A percentile compares a stretch with the other conserved stretches of the same genome.
phyloP scores from a whole-genome alignment of 2,329 filamentous ascomycete genomes.

The Alternaria sp. region DNA sequence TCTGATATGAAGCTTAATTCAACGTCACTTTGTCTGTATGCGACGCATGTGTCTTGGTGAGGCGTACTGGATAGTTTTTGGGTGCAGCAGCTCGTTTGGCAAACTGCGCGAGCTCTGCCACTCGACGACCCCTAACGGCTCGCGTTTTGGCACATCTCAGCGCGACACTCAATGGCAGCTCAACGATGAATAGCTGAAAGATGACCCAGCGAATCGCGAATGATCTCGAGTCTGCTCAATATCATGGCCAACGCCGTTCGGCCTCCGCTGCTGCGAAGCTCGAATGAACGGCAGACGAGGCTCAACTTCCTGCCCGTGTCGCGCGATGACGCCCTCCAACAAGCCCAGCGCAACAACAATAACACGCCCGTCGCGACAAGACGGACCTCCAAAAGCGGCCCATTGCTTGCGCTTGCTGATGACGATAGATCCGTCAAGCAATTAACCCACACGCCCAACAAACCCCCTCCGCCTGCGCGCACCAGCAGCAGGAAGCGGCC shows the following conservation, averaged over 20 bases:
- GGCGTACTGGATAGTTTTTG: constrained; percentile 1
- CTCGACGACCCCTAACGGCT: constrained; percentile 38
- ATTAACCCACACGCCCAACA: constrained; percentile 16
- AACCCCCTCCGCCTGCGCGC: constrained; percentile 31
- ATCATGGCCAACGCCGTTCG: constrained; percentile 39
- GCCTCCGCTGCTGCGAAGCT: constrained; percentile 38
- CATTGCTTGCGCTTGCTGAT: constrained; percentile 32
- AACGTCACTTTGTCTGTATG: constrained; percentile 16
- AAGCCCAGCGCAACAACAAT: constrained; percentile 25
- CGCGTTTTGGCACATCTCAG: constrained; percentile 36
- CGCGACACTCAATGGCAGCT: constrained; percentile 44
- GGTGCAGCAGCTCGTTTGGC: constrained; percentile 27
- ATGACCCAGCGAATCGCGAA: constrained; percentile 40
- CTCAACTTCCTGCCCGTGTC: constrained; percentile 42
- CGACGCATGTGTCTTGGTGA: neutral
- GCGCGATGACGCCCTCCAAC: constrained; percentile 32
- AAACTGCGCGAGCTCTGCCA: constrained; percentile 31
- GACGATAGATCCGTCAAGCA: constrained; percentile 32
- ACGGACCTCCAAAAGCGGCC: constrained; percentile 35
- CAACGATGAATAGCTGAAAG: constrained; percentile 31
- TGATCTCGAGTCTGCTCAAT: constrained; percentile 21
- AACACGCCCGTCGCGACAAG: constrained; percentile 37
- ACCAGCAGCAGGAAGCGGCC: constrained; percentile 43
- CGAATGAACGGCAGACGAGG: constrained; percentile 44
- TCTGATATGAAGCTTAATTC: constrained; percentile 26